phyloP scores from a whole-genome alignment of 768 basidiomycete species.

The Tephrocybe sp. region DNA sequence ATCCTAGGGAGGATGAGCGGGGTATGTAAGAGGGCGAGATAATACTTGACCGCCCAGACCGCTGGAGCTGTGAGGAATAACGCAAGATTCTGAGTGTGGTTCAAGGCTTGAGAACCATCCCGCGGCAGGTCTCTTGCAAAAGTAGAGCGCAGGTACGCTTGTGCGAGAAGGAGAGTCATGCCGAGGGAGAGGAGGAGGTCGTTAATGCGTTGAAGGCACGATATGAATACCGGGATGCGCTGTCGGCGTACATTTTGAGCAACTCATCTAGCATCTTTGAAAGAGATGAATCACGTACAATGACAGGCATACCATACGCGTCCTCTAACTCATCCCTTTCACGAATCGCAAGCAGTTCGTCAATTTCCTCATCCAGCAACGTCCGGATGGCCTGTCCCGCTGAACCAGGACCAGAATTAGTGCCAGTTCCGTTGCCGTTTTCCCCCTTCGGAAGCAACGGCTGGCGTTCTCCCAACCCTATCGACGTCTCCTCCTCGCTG shows the following conservation, averaged over 20 bases:
- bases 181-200: conserved; percentile 70
- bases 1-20: conserved; percentile 65
- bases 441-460: conserved; percentile 28
- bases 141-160: conserved; percentile 58
- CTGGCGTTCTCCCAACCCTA: conserved; percentile 27
- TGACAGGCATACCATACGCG: conserved; percentile 75
- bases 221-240: conserved; percentile 78
- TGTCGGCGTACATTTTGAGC: conserved; percentile 21
- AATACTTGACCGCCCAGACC: conserved; percentile 45
- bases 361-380: conserved; percentile 64
- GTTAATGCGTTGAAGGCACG: conserved; percentile 74
- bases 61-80: conserved; percentile 40
- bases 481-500: conserved; percentile 4
- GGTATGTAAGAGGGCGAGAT: conserved; percentile 63
- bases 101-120: conserved; percentile 13
- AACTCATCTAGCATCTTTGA: not conserved
- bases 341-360: conserved; percentile 60
- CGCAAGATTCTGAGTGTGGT: conserved; percentile 25
- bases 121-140: conserved; percentile 17
- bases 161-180: conserved; percentile 57
- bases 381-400: conserved; percentile 19
- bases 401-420: too few species aligned
- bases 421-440: not conserved
- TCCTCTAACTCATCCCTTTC: conserved; percentile 75
- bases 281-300: conserved; percentile 45